phyloP scores from a whole-genome alignment of 208 protist species.

The Trypanosoma avium region DNA sequence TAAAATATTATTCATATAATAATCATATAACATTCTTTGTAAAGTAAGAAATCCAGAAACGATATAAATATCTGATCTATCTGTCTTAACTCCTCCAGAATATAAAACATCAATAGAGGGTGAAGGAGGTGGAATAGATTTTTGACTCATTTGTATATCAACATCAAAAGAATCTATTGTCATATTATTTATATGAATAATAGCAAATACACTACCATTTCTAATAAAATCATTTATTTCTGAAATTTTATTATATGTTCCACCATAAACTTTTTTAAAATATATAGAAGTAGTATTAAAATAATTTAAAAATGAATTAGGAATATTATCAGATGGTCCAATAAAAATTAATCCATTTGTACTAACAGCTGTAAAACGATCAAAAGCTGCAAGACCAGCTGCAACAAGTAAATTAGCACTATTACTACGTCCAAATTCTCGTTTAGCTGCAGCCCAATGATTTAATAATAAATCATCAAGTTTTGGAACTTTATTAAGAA shows the following conservation, averaged over 20 bases:
- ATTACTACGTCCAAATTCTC: conserved; percentile 23
- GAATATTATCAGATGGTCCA: conserved; percentile 49
- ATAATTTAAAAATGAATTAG: conserved; percentile 33
- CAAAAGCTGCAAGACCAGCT: conserved; percentile 28
- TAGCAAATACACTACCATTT: conserved; percentile 37
- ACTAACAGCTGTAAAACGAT: conserved; percentile 45
- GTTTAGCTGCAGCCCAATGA: conserved; percentile 61
- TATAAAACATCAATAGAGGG: conserved; percentile 35
- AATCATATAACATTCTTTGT: conserved; percentile 62
- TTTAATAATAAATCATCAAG: conserved; percentile 51
- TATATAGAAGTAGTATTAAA: conserved; percentile 30
- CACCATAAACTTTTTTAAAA: conserved; percentile 63
- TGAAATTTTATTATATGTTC: conserved; percentile 50
- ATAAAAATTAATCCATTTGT: conserved; percentile 56
- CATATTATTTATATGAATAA: conserved; percentile 31
- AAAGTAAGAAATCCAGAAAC: conserved; percentile 72
- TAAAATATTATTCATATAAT: conserved; percentile 45
- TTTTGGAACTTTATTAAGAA: conserved; percentile 28
- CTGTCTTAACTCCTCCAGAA: conserved; percentile 32
- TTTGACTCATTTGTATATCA: conserved; percentile 56
- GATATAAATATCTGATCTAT: conserved; percentile 68
- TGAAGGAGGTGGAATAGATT: conserved; percentile 36
- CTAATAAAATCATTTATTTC: conserved; percentile 37
- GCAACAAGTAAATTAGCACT: conserved; percentile 12
- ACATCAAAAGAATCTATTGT: conserved; percentile 58